Conservation (phyloP, 306 rosid species). For the Spatholobus suberectus region DNA sequence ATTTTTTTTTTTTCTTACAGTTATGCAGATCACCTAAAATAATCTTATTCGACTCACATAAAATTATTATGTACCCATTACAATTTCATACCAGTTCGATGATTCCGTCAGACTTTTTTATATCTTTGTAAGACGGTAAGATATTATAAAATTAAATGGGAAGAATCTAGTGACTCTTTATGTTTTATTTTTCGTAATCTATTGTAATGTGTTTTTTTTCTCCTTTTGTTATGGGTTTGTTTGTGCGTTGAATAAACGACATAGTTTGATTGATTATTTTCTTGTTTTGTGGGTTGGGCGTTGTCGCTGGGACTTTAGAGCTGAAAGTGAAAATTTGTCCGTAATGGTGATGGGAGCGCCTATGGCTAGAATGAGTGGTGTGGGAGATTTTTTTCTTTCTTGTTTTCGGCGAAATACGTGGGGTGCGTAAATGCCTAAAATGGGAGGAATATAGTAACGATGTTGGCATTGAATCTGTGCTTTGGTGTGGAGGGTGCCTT, state of each 20-base stretch:
- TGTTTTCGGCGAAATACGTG: neutral
- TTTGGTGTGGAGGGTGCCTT: too few relatives aligned
- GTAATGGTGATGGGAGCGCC: neutral
- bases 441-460: neutral
- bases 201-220: neutral
- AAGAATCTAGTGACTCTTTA: neutral
- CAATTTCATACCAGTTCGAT: too few relatives aligned
- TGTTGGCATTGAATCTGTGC: neutral
- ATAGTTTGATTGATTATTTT: neutral
- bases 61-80: too few relatives aligned
- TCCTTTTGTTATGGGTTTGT: neutral
- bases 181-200: neutral
- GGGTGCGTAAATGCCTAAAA: neutral
- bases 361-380: too few relatives aligned
- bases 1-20: neutral
- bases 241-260: neutral
- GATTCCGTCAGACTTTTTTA: too few relatives aligned
- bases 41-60: too few relatives aligned
- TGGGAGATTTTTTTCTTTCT: neutral
- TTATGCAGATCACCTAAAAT: too few relatives aligned
- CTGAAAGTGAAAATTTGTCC: constrained; percentile 42
- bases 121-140: neutral
- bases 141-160: neutral
- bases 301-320: neutral
- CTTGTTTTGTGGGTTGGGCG: neutral